phyloP scores from a whole-genome alignment of 768 basidiomycete species.

The Steccherinum ochraceum region DNA sequence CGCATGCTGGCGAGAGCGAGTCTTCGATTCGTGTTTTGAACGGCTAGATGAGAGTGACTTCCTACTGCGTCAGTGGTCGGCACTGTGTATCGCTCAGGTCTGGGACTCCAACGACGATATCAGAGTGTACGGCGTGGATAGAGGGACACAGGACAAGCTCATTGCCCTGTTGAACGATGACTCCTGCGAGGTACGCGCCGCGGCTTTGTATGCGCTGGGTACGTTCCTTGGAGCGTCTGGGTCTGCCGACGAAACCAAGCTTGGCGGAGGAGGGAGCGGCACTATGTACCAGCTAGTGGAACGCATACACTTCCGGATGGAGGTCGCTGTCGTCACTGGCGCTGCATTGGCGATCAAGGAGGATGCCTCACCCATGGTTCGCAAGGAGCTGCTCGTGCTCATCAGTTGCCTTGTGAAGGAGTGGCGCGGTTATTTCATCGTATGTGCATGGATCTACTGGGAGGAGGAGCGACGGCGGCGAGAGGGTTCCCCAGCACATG shows the following conservation, averaged over 20 bases:
- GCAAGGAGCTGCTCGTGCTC: conserved; percentile 88
- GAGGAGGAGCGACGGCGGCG: conserved; percentile 77
- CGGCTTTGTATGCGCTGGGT: conserved; percentile 85
- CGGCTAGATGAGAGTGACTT: conserved; percentile 88
- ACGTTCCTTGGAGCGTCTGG: conserved; percentile 92
- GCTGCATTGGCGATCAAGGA: conserved; percentile 85
- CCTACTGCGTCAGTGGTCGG: conserved; percentile 89
- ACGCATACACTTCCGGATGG: conserved; percentile 78
- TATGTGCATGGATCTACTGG: conserved; percentile 96
- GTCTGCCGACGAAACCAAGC: conserved; percentile 55
- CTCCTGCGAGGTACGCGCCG: conserved; percentile 88
- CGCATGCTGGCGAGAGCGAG: conserved; percentile 73
- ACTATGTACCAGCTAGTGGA: conserved; percentile 72
- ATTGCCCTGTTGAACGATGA: conserved; percentile 77
- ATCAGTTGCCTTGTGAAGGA: conserved; percentile 93
- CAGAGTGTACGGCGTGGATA: conserved; percentile 75
- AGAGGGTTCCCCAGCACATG: conserved; percentile 29
- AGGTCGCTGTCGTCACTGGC: conserved; percentile 87
- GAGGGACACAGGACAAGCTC: conserved; percentile 76
- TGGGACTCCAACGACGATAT: conserved; percentile 94
- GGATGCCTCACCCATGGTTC: conserved; percentile 93
- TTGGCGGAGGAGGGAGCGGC: conserved; percentile 82
- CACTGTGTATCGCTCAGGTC: conserved; percentile 88
- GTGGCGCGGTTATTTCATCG: conserved; percentile 93
- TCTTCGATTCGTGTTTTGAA: conserved; percentile 84